Percentiles rank a stretch among this genome's conserved stretches.
These are phyloP conservation scores for Cetraspora pellucida DNA, from an alignment of 192 early-diverging fungal species.

Conservation along the genomic window DNA sequence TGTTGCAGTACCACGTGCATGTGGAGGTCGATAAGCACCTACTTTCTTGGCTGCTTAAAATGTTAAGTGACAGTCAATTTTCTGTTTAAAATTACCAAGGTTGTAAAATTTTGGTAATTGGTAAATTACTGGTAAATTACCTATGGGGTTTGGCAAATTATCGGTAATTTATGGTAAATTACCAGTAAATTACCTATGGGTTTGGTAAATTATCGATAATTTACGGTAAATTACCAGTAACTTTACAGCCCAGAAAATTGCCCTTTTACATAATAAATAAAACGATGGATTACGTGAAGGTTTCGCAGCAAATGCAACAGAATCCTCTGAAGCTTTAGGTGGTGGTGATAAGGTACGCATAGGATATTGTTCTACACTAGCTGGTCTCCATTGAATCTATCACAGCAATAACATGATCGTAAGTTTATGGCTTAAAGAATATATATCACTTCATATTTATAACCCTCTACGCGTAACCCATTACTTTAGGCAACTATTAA, in stretches of 20 bases:
- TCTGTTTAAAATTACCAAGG: background rate
- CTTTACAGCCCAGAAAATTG: too few species aligned
- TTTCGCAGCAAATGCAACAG: constrained; percentile 48
- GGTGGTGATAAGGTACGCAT: constrained; percentile 81
- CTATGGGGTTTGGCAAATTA: too few species aligned
- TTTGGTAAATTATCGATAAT: too few species aligned
- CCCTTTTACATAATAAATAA: too few species aligned
- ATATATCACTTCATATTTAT: too few species aligned
- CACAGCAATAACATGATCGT: background rate
- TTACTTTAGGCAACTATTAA: too few species aligned
- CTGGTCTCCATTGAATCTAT: constrained; percentile 66
- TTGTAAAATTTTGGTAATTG: too few species aligned
- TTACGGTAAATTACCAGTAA: too few species aligned
- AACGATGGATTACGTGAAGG: constrained; percentile 38
- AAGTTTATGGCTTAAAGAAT: background rate
- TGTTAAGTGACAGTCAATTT: constrained; percentile 18
- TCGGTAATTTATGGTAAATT: too few species aligned
- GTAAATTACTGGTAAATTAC: too few species aligned
- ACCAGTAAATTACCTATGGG: too few species aligned
- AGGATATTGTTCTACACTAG: constrained; percentile 66
- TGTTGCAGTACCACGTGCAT: constrained; percentile 56
- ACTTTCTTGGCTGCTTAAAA: constrained; percentile 38
- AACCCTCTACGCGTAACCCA: too few species aligned
- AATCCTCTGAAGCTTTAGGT: constrained; percentile 58
- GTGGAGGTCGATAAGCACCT: constrained; percentile 75